phyloP scores from a whole-genome alignment of 1,284 basidiomycete species.

The Leccinum huronense region DNA sequence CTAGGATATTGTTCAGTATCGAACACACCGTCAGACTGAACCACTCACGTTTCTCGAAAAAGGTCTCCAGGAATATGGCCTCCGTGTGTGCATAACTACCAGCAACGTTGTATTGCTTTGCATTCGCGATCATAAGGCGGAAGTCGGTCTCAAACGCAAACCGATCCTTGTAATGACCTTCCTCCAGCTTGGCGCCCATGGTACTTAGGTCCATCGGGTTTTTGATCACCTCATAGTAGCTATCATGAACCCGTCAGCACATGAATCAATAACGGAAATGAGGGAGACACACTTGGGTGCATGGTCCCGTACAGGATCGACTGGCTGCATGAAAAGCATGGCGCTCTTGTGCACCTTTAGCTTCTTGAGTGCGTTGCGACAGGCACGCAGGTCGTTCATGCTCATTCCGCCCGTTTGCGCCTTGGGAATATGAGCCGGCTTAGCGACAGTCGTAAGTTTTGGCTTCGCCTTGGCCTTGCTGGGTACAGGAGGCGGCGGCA shows the following conservation, averaged over 20 bases:
- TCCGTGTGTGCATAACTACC: conserved; percentile 77
- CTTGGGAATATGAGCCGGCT: conserved; percentile 56
- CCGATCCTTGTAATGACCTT: conserved; percentile 84
- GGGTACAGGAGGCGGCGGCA: conserved; percentile 39
- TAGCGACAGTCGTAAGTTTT: conserved; percentile 40
- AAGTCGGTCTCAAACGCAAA: conserved; percentile 87
- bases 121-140: conserved; percentile 85
- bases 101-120: conserved; percentile 80
- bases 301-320: conserved; percentile 85
- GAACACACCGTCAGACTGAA: background rate
- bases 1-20: conserved; percentile 36
- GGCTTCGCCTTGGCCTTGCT: conserved; percentile 38
- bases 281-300: conserved; percentile 66
- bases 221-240: conserved; percentile 90
- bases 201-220: conserved; percentile 95
- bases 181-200: conserved; percentile 84
- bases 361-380: conserved; percentile 81
- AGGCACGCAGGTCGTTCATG: conserved; percentile 76
- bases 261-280: conserved; percentile 27
- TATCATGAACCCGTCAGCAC: conserved; percentile 32
- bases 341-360: conserved; percentile 72
- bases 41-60: conserved; percentile 81
- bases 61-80: conserved; percentile 73
- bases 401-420: conserved; percentile 83
- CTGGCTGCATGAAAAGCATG: conserved; percentile 78